phyloP scores from a whole-genome alignment of 2,329 filamentous ascomycete species.

The Akanthomyces dipterigenus region DNA sequence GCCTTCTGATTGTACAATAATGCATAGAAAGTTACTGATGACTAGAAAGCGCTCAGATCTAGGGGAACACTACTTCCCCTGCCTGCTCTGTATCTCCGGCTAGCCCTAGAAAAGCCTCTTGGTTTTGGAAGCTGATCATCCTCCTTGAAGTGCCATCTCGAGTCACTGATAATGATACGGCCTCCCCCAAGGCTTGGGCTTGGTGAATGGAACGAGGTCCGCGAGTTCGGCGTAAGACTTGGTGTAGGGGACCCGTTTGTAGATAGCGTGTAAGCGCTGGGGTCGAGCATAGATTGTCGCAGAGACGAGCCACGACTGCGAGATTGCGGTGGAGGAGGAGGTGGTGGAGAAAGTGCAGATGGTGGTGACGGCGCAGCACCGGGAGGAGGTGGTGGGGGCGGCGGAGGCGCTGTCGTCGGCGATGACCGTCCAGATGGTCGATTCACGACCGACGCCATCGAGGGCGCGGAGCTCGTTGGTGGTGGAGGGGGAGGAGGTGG shows the following conservation, averaged over 20 bases:
- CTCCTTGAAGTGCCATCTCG: conserved; percentile 79
- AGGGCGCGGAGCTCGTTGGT: conserved; percentile 24
- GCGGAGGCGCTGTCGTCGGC: conserved; percentile 30
- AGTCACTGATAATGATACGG: conserved; percentile 62
- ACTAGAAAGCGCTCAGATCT: conserved; percentile 59
- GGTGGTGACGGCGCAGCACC: conserved; percentile 23
- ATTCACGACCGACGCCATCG: conserved; percentile 37
- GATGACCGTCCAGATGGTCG: conserved; percentile 37
- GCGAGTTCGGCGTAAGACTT: conserved; percentile 35
- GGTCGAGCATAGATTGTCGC: conserved; percentile 61
- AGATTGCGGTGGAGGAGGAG: conserved; percentile 26
- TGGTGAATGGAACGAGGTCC: conserved; percentile 24
- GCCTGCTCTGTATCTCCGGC: conserved; percentile 79
- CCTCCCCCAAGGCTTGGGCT: conserved; percentile 21
- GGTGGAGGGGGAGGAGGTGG: conserved; percentile 28
- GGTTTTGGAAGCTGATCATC: conserved; percentile 80
- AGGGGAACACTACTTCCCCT: conserved; percentile 90
- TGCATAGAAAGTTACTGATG: conserved; percentile 10
- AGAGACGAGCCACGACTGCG: conserved; percentile 41
- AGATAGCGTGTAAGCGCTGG: conserved; percentile 67
- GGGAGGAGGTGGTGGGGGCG: conserved; percentile 31
- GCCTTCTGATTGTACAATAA: neutral
- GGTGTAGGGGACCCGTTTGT: conserved; percentile 53
- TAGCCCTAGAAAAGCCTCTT: conserved; percentile 66
- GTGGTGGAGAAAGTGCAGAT: conserved; percentile 34